Evolutionary conservation across 345 rosid species (phyloP).

Genomic region (Populus deltoides): DNA sequence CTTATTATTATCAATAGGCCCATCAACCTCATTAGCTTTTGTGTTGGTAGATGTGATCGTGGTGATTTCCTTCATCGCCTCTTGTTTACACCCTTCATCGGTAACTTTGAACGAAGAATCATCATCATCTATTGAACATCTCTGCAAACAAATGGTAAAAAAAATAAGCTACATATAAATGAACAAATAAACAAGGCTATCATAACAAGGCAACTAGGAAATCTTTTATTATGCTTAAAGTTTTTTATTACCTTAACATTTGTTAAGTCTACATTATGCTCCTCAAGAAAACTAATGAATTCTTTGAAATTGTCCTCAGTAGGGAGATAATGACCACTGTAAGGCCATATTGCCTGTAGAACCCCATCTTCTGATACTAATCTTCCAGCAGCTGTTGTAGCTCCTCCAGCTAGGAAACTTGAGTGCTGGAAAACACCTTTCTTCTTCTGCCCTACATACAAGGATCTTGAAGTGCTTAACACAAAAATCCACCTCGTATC

Average conservation of each 20-base stretch:
- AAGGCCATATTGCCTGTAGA: slow-evolving; percentile 32
- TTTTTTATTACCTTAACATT: slow-evolving; percentile 22
- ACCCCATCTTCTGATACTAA: slow-evolving; percentile 24
- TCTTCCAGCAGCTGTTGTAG: slow-evolving; percentile 31
- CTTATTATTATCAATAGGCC: background rate
- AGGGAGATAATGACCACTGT: slow-evolving; percentile 32
- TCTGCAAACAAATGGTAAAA: slow-evolving; percentile 1
- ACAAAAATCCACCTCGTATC: slow-evolving; percentile 67
- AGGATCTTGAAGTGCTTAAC: slow-evolving; percentile 56
- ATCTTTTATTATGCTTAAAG: background rate
- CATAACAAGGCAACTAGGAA: background rate
- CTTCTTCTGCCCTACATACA: slow-evolving; percentile 29
- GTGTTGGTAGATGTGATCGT: background rate
- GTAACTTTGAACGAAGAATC: slow-evolving; percentile 18
- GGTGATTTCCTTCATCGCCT: slow-evolving; percentile 5
- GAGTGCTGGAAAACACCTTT: slow-evolving; percentile 31
- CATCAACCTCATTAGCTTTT: slow-evolving; percentile 1
- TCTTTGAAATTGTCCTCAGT: slow-evolving; percentile 27
- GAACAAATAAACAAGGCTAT: background rate
- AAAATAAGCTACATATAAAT: background rate
- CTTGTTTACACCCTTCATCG: slow-evolving; percentile 17
- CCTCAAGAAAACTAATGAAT: slow-evolving; percentile 27
- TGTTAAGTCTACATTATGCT: slow-evolving; percentile 20
- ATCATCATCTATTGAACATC: slow-evolving; percentile 22
- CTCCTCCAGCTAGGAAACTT: slow-evolving; percentile 50